These are phyloP conservation scores for Colletotrichum siamense DNA, from an alignment of 2,329 filamentous ascomycete genomes.

Conservation along the genomic window DNA sequence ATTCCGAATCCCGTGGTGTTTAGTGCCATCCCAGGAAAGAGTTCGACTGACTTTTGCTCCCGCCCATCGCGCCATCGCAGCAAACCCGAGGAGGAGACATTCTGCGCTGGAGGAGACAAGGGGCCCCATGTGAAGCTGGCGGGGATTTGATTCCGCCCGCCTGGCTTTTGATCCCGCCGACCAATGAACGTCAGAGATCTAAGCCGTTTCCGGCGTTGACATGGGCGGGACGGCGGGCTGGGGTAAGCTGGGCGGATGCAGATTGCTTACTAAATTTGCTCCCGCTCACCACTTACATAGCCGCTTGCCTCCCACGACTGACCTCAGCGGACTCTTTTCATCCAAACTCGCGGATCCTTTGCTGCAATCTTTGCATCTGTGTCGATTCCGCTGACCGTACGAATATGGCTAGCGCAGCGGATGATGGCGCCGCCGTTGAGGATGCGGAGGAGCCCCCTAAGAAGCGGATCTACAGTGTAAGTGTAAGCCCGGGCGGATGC, in stretches of 20 bases:
- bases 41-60: not conserved
- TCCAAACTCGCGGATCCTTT: not conserved
- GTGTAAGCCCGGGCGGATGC: not conserved
- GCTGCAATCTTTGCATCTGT: not conserved
- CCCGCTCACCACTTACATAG: not conserved
- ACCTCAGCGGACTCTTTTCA: not conserved
- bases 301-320: not conserved
- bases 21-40: not conserved
- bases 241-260: not conserved
- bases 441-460: not conserved
- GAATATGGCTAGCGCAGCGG: not conserved
- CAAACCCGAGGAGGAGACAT: not conserved
- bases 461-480: slow-evolving; percentile 17
- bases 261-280: not conserved
- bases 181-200: not conserved
- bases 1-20: not conserved
- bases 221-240: not conserved
- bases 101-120: not conserved
- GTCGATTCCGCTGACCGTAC: not conserved
- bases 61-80: not conserved
- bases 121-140: not conserved
- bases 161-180: not conserved
- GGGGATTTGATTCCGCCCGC: not conserved
- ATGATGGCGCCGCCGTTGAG: not conserved
- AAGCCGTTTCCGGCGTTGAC: not conserved